Evolutionary conservation across 2,329 filamentous ascomycete species (phyloP).

Genomic region (Aspergillus sp.): DNA sequence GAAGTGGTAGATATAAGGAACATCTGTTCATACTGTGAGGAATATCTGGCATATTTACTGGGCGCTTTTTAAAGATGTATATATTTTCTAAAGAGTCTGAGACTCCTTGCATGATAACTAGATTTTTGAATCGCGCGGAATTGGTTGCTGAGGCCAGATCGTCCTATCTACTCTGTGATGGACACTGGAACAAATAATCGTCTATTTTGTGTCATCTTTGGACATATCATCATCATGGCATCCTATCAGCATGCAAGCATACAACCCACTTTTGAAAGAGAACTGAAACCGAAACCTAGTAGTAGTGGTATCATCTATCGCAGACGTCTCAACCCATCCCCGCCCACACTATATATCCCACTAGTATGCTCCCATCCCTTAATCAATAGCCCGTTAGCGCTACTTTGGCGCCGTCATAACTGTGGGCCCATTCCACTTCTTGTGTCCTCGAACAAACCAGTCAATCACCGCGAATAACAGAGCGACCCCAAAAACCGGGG

Average conservation of each 20-base stretch:
- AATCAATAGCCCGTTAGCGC: background rate
- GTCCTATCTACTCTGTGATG: background rate
- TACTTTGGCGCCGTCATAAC: background rate
- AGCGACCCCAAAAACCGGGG: constrained; percentile 20
- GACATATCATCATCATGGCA: background rate
- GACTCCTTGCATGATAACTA: constrained; percentile 9
- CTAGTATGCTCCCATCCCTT: background rate
- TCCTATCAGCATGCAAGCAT: background rate
- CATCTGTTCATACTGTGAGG: constrained; percentile 1
- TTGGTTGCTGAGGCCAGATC: background rate
- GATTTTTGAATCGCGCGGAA: constrained; percentile 1
- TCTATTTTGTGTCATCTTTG: background rate
- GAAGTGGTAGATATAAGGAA: constrained; percentile 41
- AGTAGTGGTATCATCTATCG: background rate
- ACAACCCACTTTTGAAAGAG: background rate
- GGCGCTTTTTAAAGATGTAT: constrained; percentile 10
- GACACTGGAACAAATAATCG: background rate
- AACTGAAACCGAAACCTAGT: background rate
- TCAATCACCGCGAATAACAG: constrained; percentile 20
- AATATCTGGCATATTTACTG: constrained; percentile 8
- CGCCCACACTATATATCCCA: background rate
- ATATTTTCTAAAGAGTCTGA: constrained; percentile 8
- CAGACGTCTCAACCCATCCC: background rate
- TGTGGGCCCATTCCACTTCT: constrained; percentile 8
- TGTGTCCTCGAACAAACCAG: constrained; percentile 19